phyloP scores from a whole-genome alignment of 306 rosid species.

The Parietaria judaica region DNA sequence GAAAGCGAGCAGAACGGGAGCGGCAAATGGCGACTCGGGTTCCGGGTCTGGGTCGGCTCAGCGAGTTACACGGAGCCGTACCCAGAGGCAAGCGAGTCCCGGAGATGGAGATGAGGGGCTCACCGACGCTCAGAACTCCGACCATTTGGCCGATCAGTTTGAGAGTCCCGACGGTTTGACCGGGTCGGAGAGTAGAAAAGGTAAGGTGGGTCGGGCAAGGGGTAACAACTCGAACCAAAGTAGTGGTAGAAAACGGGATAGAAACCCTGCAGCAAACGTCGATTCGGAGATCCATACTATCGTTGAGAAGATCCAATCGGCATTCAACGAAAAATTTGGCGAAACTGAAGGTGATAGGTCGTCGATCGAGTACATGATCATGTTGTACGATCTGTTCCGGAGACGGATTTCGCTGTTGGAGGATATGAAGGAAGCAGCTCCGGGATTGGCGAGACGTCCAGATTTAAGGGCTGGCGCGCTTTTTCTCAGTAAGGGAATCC shows the following conservation, averaged over 20 bases:
- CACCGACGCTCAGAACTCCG: constrained; percentile 15
- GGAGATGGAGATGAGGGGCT: constrained; percentile 37
- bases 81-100: constrained; percentile 26
- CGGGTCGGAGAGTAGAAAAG: constrained; percentile 25
- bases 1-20: constrained; percentile 7
- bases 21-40: constrained; percentile 22
- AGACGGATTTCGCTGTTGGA: constrained; percentile 64
- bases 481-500: constrained; percentile 71
- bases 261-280: constrained; percentile 10
- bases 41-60: constrained; percentile 16
- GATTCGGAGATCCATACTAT: constrained; percentile 45
- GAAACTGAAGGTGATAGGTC: constrained; percentile 52
- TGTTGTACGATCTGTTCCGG: constrained; percentile 52
- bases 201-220: constrained; percentile 32
- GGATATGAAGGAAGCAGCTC: constrained; percentile 37
- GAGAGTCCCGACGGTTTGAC: constrained; percentile 3
- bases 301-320: constrained; percentile 36
- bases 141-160: neutral
- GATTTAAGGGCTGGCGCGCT: constrained; percentile 64
- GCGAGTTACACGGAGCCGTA: constrained; percentile 36
- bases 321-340: constrained; percentile 33
- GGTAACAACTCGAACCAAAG: constrained; percentile 28
- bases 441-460: constrained; percentile 63
- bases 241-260: constrained; percentile 26
- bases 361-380: constrained; percentile 36